A percentile compares a stretch with the other conserved stretches of the same genome.
phyloP scores from a whole-genome alignment of 2,329 filamentous ascomycete species.

The Botrytis galanthina region DNA sequence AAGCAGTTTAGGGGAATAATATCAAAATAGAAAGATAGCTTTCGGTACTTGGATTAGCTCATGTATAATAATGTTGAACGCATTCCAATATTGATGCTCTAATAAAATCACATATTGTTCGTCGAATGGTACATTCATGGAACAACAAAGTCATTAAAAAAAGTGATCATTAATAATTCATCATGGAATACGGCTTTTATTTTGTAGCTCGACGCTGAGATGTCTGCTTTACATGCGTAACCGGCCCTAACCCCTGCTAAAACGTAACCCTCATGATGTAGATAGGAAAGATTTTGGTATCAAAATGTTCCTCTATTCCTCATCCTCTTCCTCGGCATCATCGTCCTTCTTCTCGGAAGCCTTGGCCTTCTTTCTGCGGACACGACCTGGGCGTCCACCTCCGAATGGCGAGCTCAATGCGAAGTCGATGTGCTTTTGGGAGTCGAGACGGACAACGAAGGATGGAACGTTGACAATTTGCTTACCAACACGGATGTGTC shows the following conservation, averaged over 20 bases:
- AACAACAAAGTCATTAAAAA: slow-evolving; percentile 12
- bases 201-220: slow-evolving; percentile 18
- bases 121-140: no score
- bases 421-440: slow-evolving; percentile 99
- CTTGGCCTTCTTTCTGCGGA: slow-evolving; percentile 99
- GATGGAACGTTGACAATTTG: slow-evolving; percentile 99
- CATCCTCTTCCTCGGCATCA: slow-evolving; percentile 83
- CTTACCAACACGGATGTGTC: slow-evolving; percentile 99
- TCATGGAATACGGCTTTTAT: slow-evolving; percentile 20
- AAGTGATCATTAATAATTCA: slow-evolving; percentile 16
- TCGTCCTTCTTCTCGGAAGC: slow-evolving; percentile 83
- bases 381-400: slow-evolving; percentile 94
- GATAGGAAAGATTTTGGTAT: slow-evolving; percentile 15
- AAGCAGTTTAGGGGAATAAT: not conserved
- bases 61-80: not conserved
- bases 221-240: slow-evolving; percentile 19
- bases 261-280: slow-evolving; percentile 1
- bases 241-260: slow-evolving; percentile 12
- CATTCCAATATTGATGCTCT: not conserved
- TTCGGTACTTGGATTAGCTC: not conserved
- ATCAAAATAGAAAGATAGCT: not conserved
- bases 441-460: slow-evolving; percentile 99
- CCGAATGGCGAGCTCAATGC: slow-evolving; percentile 95
- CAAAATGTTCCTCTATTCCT: slow-evolving; percentile 48
- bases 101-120: not conserved